A percentile compares a stretch with the other conserved stretches of the same genome.
Conservation (phyloP, 1,284 basidiomycete genomes). For the Mycena citricolor region DNA sequence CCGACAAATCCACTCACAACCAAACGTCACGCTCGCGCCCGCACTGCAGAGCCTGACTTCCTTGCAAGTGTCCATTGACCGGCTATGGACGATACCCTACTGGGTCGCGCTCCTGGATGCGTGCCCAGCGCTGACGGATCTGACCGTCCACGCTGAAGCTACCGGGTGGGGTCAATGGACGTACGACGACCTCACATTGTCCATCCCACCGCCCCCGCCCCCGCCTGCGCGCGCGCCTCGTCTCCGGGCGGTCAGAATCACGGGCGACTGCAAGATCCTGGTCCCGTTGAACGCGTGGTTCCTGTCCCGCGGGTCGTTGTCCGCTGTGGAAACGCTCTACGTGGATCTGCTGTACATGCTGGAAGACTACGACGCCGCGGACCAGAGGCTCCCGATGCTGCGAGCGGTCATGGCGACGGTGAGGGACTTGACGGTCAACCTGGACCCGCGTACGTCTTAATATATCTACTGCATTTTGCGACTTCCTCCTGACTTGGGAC, state of each 20-base stretch:
- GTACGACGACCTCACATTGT: neutral
- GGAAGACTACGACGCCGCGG: conserved; percentile 7
- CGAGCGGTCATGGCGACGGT: conserved; percentile 1
- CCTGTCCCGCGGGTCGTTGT: conserved; percentile 6
- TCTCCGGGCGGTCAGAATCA: conserved; percentile 7
- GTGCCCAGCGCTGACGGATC: conserved; percentile 3
- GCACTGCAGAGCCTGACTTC: conserved; percentile 3
- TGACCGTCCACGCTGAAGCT: conserved; percentile 3
- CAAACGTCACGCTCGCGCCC: neutral
- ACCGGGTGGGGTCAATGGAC: conserved; percentile 6
- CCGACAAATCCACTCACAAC: conserved; percentile 6
- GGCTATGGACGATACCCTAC: conserved; percentile 8
- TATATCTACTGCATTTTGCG: neutral
- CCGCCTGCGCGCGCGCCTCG: neutral
- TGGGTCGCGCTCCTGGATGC: conserved; percentile 19
- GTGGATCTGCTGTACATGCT: conserved; percentile 10
- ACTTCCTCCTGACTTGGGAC: neutral
- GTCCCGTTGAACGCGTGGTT: conserved; percentile 14
- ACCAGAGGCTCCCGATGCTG: conserved; percentile 5
- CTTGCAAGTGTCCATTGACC: conserved; percentile 8
- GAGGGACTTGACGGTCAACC: conserved; percentile 8
- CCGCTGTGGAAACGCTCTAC: conserved; percentile 5
- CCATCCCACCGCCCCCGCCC: neutral
- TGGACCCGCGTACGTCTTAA: conserved; percentile 17
- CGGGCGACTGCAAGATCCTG: conserved; percentile 16